Conservation (phyloP, 2,329 filamentous ascomycete genomes). For the Paramyrothecium roridum region DNA sequence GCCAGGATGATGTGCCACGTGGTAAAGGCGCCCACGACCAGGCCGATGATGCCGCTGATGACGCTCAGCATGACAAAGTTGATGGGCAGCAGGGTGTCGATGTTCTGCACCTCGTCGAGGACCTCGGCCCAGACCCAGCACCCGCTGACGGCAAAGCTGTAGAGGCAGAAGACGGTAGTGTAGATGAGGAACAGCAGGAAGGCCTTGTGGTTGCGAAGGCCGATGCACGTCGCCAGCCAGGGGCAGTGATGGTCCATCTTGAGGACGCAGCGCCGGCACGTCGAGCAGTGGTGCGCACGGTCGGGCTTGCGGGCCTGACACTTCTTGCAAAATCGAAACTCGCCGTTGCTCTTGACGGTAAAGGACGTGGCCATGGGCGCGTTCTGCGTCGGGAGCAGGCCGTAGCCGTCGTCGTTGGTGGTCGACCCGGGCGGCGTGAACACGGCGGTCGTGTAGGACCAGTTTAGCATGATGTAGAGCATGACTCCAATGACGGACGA, state of each 20-base stretch:
- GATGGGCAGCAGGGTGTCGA: constrained; percentile 77
- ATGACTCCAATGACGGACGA: constrained; percentile 63
- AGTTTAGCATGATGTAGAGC: constrained; percentile 78
- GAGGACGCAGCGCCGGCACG: constrained; percentile 87
- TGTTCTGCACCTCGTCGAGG: constrained; percentile 63
- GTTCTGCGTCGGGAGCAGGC: constrained; percentile 71
- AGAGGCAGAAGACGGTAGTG: constrained; percentile 80
- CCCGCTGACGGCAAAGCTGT: constrained; percentile 72
- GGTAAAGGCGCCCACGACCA: constrained; percentile 88
- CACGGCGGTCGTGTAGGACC: constrained; percentile 88
- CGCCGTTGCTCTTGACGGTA: constrained; percentile 89
- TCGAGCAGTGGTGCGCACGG: constrained; percentile 94
- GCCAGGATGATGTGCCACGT: constrained; percentile 87
- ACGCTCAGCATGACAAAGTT: constrained; percentile 89
- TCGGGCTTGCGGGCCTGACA: constrained; percentile 94
- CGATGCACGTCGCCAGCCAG: constrained; percentile 95
- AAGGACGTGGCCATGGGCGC: constrained; percentile 64
- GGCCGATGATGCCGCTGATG: constrained; percentile 82
- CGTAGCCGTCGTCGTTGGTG: constrained; percentile 67
- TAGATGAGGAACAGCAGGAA: constrained; percentile 93
- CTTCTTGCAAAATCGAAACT: constrained; percentile 92
- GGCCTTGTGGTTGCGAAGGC: constrained; percentile 90
- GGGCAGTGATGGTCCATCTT: constrained; percentile 99
- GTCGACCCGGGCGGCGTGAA: constrained; percentile 84
- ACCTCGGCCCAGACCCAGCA: constrained; percentile 86